Percentiles rank a stretch among this genome's conserved stretches.
Evolutionary conservation across 352 stramenopile genomes (phyloP).

Genomic region (Phytophthora podocarpi): DNA sequence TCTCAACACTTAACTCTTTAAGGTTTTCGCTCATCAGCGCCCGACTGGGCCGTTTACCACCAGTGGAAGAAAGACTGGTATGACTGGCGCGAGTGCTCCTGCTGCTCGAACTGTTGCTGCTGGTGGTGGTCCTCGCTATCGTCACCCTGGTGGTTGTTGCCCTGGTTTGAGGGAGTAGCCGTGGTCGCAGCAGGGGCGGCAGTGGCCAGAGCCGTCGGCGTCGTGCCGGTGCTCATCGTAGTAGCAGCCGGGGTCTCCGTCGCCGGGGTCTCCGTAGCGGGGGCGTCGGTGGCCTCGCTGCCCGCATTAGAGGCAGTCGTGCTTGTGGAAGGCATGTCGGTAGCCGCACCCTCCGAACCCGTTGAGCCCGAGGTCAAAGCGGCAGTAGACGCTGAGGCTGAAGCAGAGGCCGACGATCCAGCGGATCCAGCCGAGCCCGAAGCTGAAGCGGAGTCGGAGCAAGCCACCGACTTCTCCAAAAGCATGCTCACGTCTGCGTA

Average conservation of each 20-base stretch:
- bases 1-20: not conserved
- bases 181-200: conserved; percentile 5
- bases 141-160: not conserved
- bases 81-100: conserved; percentile 1
- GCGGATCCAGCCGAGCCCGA: not conserved
- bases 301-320: conserved; percentile 10
- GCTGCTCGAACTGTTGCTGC: conserved; percentile 4
- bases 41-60: conserved; percentile 4
- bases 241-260: conserved; percentile 8
- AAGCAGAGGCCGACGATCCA: too few relatives aligned
- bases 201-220: not conserved
- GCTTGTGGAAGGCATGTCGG: not conserved
- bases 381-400: not conserved
- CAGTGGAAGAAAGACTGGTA: conserved; percentile 22
- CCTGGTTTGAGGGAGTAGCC: conserved; percentile 1
- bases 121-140: too few relatives aligned
- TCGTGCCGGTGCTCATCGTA: not conserved
- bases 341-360: not conserved
- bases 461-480: conserved; percentile 28
- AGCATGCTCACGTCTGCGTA: conserved; percentile 38
- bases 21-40: not conserved
- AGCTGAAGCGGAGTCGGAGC: conserved; percentile 9
- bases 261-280: too few relatives aligned
- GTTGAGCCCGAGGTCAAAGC: not conserved
- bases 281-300: not conserved